phyloP scores from a whole-genome alignment of 2,329 filamentous ascomycete genomes.

The Claviceps sp. region DNA sequence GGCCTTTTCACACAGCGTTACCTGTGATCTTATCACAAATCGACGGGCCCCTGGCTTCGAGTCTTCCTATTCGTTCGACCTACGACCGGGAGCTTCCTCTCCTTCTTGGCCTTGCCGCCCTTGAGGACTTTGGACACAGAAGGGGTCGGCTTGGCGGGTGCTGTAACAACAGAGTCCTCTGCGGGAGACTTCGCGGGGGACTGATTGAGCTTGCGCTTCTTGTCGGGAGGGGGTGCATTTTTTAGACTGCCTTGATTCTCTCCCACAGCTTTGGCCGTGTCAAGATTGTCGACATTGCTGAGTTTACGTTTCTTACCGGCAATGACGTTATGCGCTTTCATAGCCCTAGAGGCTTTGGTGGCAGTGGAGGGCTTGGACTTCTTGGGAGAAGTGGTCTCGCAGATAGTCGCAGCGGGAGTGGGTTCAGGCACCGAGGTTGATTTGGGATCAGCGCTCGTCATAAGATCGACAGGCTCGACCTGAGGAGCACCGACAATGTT shows the following conservation, averaged over 20 bases:
- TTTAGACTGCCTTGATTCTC: slow-evolving; percentile 12
- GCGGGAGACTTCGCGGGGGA: not conserved
- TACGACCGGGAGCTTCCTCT: slow-evolving; percentile 21
- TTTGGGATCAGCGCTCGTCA: not conserved
- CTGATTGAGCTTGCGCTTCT: slow-evolving; percentile 28
- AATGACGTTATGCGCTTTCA: slow-evolving; percentile 6
- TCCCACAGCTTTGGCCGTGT: slow-evolving; percentile 1
- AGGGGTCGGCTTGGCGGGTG: not conserved
- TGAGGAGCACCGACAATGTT: not conserved
- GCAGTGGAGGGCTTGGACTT: too few species aligned
- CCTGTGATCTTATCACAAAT: slow-evolving; percentile 8
- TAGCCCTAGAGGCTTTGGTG: too few species aligned
- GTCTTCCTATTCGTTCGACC: slow-evolving; percentile 28
- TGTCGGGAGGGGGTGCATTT: slow-evolving; percentile 15
- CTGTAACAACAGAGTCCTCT: not conserved
- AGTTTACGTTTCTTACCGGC: slow-evolving; percentile 28
- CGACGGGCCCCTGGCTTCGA: slow-evolving; percentile 27
- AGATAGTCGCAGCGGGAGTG: not conserved
- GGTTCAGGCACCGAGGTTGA: slow-evolving; percentile 1
- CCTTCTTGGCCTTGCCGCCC: slow-evolving; percentile 21
- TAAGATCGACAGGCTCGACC: slow-evolving; percentile 1
- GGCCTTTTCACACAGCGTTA: too few species aligned
- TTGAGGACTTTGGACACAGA: slow-evolving; percentile 15
- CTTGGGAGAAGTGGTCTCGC: too few species aligned
- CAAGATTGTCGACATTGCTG: slow-evolving; percentile 15